Evolutionary conservation across 768 basidiomycete species (phyloP).

Genomic region (Lactifluus volemus): DNA sequence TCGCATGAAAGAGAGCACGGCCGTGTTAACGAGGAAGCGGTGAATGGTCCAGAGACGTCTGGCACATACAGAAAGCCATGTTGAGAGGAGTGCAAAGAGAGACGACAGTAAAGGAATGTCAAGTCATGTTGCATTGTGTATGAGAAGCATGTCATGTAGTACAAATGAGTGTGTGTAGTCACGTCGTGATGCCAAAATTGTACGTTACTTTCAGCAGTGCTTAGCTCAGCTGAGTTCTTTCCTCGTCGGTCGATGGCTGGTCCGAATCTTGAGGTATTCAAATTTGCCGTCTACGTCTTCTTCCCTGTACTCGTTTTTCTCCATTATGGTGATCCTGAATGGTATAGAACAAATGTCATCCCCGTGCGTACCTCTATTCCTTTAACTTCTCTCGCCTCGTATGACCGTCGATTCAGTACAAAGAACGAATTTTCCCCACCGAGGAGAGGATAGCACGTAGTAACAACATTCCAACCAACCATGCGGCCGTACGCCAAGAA

Average conservation of each 20-base stretch:
- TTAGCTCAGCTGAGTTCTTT: no score
- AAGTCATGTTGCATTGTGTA: background rate
- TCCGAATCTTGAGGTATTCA: conserved; percentile 83
- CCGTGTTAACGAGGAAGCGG: conserved; percentile 33
- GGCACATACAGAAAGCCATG: conserved; percentile 67
- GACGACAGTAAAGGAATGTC: background rate
- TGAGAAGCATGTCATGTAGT: background rate
- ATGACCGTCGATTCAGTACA: conserved; percentile 39
- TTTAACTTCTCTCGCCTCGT: background rate
- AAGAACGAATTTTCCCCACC: conserved; percentile 61
- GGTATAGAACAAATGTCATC: conserved; percentile 72
- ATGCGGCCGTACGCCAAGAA: conserved; percentile 56
- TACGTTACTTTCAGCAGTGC: background rate
- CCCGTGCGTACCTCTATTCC: conserved; percentile 42
- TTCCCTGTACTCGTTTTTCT: conserved; percentile 73
- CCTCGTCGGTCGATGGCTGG: conserved; percentile 37
- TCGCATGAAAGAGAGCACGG: conserved; percentile 36
- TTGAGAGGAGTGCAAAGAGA: conserved; percentile 25
- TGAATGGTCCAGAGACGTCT: conserved; percentile 37
- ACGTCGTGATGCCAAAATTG: background rate
- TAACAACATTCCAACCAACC: conserved; percentile 54
- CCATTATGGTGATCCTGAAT: conserved; percentile 82
- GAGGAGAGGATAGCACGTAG: conserved; percentile 43
- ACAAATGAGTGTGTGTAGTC: background rate
- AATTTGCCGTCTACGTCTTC: conserved; percentile 80